Conservation (phyloP, 2,329 filamentous ascomycete species). For the Ambrosiella xylebori region DNA sequence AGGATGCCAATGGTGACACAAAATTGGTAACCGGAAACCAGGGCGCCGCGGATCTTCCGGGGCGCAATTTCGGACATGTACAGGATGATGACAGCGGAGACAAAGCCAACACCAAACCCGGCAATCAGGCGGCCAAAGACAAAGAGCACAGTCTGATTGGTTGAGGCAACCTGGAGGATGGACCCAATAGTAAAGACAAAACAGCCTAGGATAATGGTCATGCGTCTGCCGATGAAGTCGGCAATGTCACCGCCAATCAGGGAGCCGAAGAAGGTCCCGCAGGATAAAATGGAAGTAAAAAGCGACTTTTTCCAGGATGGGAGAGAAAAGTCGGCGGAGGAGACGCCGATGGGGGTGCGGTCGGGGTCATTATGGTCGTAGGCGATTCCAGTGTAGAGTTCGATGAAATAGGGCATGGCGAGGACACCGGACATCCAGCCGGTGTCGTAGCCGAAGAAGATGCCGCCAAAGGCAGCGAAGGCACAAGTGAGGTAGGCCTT, state of each 20-base stretch:
- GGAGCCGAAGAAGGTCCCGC: slow-evolving; percentile 62
- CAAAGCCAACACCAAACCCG: slow-evolving; percentile 64
- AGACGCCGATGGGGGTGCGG: slow-evolving; percentile 22
- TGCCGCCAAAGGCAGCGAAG: slow-evolving; percentile 54
- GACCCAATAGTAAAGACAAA: slow-evolving; percentile 52
- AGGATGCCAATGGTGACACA: slow-evolving; percentile 66
- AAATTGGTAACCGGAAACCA: slow-evolving; percentile 73
- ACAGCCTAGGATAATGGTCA: slow-evolving; percentile 56
- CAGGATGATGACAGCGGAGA: slow-evolving; percentile 62
- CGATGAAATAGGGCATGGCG: slow-evolving; percentile 33
- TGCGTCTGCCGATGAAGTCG: slow-evolving; percentile 57
- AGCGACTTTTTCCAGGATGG: slow-evolving; percentile 29
- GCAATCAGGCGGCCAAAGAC: slow-evolving; percentile 59
- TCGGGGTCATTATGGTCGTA: slow-evolving; percentile 25
- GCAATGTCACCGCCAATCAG: slow-evolving; percentile 61
- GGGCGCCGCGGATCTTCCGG: slow-evolving; percentile 55
- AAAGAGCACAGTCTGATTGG: slow-evolving; percentile 34
- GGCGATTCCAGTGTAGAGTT: slow-evolving; percentile 21
- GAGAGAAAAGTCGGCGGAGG: slow-evolving; percentile 15
- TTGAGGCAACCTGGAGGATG: slow-evolving; percentile 44
- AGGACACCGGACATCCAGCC: slow-evolving; percentile 56
- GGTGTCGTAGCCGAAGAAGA: slow-evolving; percentile 67
- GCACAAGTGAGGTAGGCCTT: slow-evolving; percentile 54
- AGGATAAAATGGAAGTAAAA: slow-evolving; percentile 61
- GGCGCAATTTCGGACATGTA: slow-evolving; percentile 76